These are phyloP conservation scores for Hortiboletus flavorubellus DNA, from an alignment of 768 basidiomycete genomes.

Conservation along the genomic window DNA sequence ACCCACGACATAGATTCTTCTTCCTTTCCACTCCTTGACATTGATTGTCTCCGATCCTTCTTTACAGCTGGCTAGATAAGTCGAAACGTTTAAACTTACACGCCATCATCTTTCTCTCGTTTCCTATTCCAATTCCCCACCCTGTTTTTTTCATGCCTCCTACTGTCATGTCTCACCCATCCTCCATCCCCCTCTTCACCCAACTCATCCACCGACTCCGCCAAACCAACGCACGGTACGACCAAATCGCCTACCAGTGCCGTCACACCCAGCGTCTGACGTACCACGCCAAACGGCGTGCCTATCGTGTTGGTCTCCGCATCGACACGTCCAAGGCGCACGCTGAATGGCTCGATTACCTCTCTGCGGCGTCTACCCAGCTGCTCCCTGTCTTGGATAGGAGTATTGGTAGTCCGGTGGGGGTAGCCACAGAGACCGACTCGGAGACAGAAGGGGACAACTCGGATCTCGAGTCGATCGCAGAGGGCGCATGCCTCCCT, in stretches of 20 bases:
- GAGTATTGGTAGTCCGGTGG: neutral
- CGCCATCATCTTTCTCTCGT: neutral
- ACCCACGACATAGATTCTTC: neutral
- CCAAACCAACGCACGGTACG: slow-evolving; percentile 42
- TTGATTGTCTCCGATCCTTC: neutral
- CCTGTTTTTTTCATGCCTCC: neutral
- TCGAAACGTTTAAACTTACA: neutral
- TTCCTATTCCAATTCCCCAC: neutral
- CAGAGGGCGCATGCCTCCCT: neutral
- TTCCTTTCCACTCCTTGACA: neutral
- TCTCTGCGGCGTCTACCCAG: neutral
- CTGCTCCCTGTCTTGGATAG: neutral
- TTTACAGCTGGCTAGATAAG: neutral
- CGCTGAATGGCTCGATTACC: slow-evolving; percentile 32
- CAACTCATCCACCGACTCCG: slow-evolving; percentile 42
- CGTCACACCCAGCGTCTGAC: slow-evolving; percentile 38
- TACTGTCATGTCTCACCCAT: slow-evolving; percentile 7
- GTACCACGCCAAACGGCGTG: slow-evolving; percentile 48
- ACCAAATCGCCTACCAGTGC: slow-evolving; percentile 35
- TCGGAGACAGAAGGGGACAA: neutral
- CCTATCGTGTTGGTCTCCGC: slow-evolving; percentile 40
- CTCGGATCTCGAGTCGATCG: neutral
- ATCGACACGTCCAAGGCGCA: slow-evolving; percentile 43
- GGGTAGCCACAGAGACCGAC: neutral
- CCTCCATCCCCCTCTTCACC: slow-evolving; percentile 22